Evolutionary conservation across 768 basidiomycete species (phyloP).

Genomic region (Daedaleopsis nitida): DNA sequence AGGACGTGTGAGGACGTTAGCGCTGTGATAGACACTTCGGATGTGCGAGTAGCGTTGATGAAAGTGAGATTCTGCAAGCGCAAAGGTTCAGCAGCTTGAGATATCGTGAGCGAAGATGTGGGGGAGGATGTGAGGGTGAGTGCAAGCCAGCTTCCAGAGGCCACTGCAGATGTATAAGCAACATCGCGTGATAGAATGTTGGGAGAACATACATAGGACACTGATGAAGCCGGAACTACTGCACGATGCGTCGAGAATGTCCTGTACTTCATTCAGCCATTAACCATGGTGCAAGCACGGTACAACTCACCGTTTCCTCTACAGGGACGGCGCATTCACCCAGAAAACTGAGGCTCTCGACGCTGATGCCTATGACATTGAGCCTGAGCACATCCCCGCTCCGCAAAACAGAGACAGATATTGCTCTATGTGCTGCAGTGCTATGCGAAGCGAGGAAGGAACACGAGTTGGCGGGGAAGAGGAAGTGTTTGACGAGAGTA

Average conservation of each 20-base stretch:
- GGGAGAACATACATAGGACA: slow-evolving; percentile 30
- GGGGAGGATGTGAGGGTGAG: slow-evolving; percentile 8
- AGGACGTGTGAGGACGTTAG: slow-evolving; percentile 34
- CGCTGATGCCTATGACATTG: slow-evolving; percentile 10
- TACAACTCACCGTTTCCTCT: slow-evolving; percentile 14
- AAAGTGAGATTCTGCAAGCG: slow-evolving; percentile 24
- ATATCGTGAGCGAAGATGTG: slow-evolving; percentile 11
- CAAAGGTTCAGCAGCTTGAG: slow-evolving; percentile 21
- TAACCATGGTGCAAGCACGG: neutral
- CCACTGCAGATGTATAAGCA: slow-evolving; percentile 12
- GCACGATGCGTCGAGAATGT: slow-evolving; percentile 31
- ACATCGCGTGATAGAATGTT: neutral
- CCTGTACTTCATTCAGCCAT: slow-evolving; percentile 15
- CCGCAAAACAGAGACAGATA: slow-evolving; percentile 14
- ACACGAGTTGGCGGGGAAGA: slow-evolving; percentile 26
- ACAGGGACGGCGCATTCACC: slow-evolving; percentile 18
- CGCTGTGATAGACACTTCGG: slow-evolving; percentile 28
- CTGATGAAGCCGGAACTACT: slow-evolving; percentile 33
- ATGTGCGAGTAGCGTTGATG: slow-evolving; percentile 13
- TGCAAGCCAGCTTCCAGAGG: slow-evolving; percentile 24
- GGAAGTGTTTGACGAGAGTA: slow-evolving; percentile 29
- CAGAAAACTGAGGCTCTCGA: neutral
- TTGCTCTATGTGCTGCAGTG: slow-evolving; percentile 12
- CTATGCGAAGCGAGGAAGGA: slow-evolving; percentile 18
- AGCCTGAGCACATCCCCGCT: slow-evolving; percentile 8